phyloP scores from a whole-genome alignment of 768 basidiomycete genomes.

The Suillus tomentosus region DNA sequence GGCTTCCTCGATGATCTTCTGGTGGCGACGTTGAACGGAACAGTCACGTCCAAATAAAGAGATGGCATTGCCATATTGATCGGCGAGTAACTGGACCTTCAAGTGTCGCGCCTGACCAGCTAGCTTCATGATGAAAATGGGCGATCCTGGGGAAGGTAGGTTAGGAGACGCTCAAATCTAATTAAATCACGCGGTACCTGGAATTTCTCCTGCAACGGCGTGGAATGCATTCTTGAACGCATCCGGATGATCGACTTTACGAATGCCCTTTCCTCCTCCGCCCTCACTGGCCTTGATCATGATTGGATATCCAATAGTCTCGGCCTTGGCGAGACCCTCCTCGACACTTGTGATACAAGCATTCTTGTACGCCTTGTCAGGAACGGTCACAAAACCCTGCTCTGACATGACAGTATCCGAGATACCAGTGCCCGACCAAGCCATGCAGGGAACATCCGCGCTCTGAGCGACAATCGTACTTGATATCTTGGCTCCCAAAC shows the following conservation, averaged over 20 bases:
- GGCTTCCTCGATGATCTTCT: constrained; percentile 99
- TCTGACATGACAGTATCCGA: constrained; percentile 81
- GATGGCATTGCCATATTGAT: constrained; percentile 99
- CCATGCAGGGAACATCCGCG: constrained; percentile 95
- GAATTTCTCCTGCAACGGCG: constrained; percentile 94
- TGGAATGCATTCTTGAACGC: constrained; percentile 93
- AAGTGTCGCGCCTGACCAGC: constrained; percentile 96
- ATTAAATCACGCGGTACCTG: constrained; percentile 54
- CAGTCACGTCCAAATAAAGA: constrained; percentile 99
- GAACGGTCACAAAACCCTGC: constrained; percentile 91
- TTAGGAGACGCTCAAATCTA: constrained; percentile 14
- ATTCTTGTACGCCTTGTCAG: constrained; percentile 82
- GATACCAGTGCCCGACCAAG: constrained; percentile 97
- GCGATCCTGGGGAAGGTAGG: constrained; percentile 65
- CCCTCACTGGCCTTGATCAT: constrained; percentile 99
- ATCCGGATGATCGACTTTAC: constrained; percentile 86
- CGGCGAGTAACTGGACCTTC: constrained; percentile 97
- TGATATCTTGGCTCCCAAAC: constrained; percentile 98
- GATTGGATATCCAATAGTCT: constrained; percentile 92
- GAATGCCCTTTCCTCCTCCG: constrained; percentile 98
- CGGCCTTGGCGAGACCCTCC: constrained; percentile 80
- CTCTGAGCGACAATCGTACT: constrained; percentile 99
- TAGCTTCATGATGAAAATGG: constrained; percentile 99
- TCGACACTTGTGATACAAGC: constrained; percentile 90
- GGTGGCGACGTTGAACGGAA: constrained; percentile 98